phyloP scores from a whole-genome alignment of 2,329 filamentous ascomycete genomes.

The Fusarium mexicanum region DNA sequence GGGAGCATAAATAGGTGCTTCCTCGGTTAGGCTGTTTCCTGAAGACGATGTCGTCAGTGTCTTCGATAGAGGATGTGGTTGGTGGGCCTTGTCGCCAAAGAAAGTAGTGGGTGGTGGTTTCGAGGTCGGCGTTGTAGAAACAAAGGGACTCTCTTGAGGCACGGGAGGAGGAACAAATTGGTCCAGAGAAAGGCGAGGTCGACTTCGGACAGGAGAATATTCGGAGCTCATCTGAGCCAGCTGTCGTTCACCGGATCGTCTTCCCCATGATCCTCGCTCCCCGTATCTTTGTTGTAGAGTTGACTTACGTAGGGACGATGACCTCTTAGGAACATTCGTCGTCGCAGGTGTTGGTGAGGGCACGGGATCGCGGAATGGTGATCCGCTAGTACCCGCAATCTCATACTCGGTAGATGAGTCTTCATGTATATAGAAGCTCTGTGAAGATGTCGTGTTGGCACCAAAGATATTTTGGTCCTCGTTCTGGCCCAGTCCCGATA shows the following conservation, averaged over 20 bases:
- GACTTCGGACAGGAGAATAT: conserved; percentile 66
- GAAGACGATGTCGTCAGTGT: conserved; percentile 89
- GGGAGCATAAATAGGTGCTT: conserved; percentile 57
- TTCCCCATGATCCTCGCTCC: conserved; percentile 72
- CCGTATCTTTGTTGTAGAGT: conserved; percentile 86
- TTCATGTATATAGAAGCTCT: conserved; percentile 63
- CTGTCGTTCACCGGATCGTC: conserved; percentile 66
- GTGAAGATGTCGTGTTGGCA: conserved; percentile 53
- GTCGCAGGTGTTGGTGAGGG: conserved; percentile 59
- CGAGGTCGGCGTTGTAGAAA: conserved; percentile 64
- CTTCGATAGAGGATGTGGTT: conserved; percentile 85
- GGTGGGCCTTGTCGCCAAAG: conserved; percentile 57
- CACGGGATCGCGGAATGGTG: conserved; percentile 52
- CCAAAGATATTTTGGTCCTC: conserved; percentile 81
- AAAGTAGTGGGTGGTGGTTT: conserved; percentile 50
- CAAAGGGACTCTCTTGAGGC: conserved; percentile 71
- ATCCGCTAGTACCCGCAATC: conserved; percentile 52
- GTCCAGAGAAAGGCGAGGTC: conserved; percentile 81
- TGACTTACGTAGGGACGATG: conserved; percentile 83
- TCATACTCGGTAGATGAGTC: conserved; percentile 63
- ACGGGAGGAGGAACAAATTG: conserved; percentile 74
- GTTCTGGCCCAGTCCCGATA: conserved; percentile 66
- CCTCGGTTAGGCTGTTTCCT: conserved; percentile 78
- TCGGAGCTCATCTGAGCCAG: conserved; percentile 63
- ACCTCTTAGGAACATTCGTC: conserved; percentile 69